Conservation (phyloP, 768 basidiomycete genomes). For the Tulasnella sp. region DNA sequence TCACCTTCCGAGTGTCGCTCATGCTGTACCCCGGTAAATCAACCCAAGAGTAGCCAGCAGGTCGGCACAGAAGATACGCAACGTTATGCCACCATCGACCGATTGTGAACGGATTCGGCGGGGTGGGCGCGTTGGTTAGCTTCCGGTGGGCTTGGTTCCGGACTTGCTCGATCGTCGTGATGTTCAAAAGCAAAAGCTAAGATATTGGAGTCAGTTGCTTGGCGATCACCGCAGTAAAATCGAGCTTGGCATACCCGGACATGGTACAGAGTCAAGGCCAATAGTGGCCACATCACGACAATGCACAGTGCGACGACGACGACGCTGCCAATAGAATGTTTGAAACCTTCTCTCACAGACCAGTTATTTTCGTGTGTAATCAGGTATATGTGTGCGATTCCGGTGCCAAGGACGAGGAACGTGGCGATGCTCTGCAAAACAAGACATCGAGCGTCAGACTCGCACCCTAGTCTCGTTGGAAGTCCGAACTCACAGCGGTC, state of each 20-base stretch:
- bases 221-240: not conserved
- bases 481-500: slow-evolving; percentile 60
- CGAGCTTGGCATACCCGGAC: slow-evolving; percentile 63
- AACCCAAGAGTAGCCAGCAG: slow-evolving; percentile 80
- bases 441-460: not conserved
- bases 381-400: slow-evolving; percentile 78
- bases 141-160: slow-evolving; percentile 81
- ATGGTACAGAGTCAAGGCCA: slow-evolving; percentile 80
- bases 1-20: slow-evolving; percentile 65
- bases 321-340: slow-evolving; percentile 71
- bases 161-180: slow-evolving; percentile 97
- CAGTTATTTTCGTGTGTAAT: slow-evolving; percentile 58
- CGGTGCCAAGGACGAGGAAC: slow-evolving; percentile 76
- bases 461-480: not conserved
- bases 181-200: slow-evolving; percentile 79
- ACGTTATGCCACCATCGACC: slow-evolving; percentile 76
- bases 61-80: slow-evolving; percentile 75
- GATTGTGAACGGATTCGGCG: slow-evolving; percentile 87
- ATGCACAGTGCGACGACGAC: slow-evolving; percentile 76
- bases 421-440: slow-evolving; percentile 65
- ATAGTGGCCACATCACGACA: slow-evolving; percentile 79
- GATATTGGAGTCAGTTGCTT: slow-evolving; percentile 34
- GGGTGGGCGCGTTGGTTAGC: slow-evolving; percentile 57
- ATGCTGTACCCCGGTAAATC: slow-evolving; percentile 61
- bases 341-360: slow-evolving; percentile 54